Evolutionary conservation across 78 protist species (phyloP), one percentile per base, ranked within the genome.

Genomic region (Pigoraptor vietnamica): DNA sequence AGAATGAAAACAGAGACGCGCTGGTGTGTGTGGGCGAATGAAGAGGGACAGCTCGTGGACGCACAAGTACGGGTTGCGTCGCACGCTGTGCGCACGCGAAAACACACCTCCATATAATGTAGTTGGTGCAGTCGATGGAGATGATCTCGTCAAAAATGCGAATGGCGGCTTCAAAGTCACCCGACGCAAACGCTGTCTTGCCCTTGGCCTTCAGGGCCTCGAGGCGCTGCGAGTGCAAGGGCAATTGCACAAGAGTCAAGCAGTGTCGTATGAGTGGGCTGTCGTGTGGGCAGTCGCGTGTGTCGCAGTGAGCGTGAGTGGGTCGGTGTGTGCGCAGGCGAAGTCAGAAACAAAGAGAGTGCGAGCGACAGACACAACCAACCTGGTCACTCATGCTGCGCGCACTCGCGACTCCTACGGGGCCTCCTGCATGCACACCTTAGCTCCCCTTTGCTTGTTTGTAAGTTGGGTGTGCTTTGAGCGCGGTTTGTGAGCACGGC

Each of bases 121-220:
- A 93, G 89, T 91, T 94, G n/a, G 37, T 38, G 23, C 37, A 37
- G 6, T 87, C 93, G 33, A 81, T 0, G 25, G 25, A 37, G 40
- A 94, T 90, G 35, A 88, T 93, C 10, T 79, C 37, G 10, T 89
- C 38, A 91, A 91, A 94, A 33, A 0, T 1, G 2, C 81, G 86
- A 21, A 91, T 38, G 14, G 95, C 95, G 39, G 84, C 82, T 24
- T 1, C 39, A 86, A 23, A 91, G 38, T 91, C 23, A 29, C 92
- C 91, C 35, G 89, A 82, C 10, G 83, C 2, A 81, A 91, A 94
- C 14, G 92, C 93, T 0, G 35, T 86, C 79, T 94, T 94, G 24
- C 95, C 95, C 83, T 67, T 24, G 0, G 33, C 39, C 88, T 91
- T 91, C 33, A 88, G 82, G 0, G 87, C 89, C 33, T 91, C 93